Percentiles rank a stretch among this genome's conserved stretches.
These are phyloP conservation scores for Suillus occidentalis DNA, from an alignment of 768 basidiomycete species.

Conservation along the genomic window DNA sequence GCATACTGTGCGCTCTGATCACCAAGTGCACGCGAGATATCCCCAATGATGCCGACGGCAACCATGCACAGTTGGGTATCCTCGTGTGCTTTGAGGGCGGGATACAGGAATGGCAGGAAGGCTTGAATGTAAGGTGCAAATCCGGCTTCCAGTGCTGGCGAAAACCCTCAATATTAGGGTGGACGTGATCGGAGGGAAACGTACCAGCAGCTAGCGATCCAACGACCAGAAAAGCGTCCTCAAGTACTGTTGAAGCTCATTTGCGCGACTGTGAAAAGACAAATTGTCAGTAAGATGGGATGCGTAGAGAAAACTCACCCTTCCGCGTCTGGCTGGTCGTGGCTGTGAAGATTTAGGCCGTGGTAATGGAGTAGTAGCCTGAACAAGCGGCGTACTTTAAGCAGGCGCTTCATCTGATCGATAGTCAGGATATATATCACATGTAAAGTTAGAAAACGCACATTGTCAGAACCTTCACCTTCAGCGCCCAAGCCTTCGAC, in stretches of 20 bases:
- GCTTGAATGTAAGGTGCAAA: slow-evolving; percentile 84
- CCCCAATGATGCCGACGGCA: slow-evolving; percentile 93
- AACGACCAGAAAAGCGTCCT: slow-evolving; percentile 94
- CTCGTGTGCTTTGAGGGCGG: slow-evolving; percentile 89
- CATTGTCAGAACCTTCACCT: slow-evolving; percentile 57
- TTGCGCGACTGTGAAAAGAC: no score
- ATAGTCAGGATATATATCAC: no score
- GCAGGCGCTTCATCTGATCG: no score
- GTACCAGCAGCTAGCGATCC: slow-evolving; percentile 80
- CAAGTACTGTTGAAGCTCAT: slow-evolving; percentile 94
- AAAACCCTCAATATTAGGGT: slow-evolving; percentile 10
- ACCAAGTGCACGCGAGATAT: slow-evolving; percentile 90
- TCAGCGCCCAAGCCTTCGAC: slow-evolving; percentile 76
- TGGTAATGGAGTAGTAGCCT: no score
- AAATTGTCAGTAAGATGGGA: no score
- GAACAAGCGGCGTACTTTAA: no score
- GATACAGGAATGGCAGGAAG: slow-evolving; percentile 83
- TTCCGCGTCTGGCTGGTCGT: no score
- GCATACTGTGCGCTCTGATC: slow-evolving; percentile 83
- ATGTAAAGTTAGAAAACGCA: no score
- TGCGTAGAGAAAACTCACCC: no score
- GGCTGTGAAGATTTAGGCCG: no score
- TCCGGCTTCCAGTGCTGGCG: slow-evolving; percentile 65
- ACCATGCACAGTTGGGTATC: slow-evolving; percentile 96
- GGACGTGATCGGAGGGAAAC: slow-evolving; percentile 13